phyloP scores from a whole-genome alignment of 2,329 filamentous ascomycete genomes.

The Amylocarpus encephaloides region DNA sequence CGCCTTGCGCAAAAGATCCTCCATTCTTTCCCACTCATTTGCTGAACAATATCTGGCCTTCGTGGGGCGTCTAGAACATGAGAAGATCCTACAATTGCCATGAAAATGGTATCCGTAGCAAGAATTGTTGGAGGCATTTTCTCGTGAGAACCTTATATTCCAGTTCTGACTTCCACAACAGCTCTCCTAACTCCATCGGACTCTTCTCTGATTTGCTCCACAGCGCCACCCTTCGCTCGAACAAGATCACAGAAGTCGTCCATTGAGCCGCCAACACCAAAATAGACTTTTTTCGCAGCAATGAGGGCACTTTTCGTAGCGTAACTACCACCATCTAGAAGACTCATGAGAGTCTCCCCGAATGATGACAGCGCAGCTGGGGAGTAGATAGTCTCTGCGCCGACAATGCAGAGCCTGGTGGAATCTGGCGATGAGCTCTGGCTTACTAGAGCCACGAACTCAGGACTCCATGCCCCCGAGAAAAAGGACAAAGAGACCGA shows the following conservation, averaged over 20 bases:
- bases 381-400: constrained; percentile 79
- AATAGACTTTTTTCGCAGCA: constrained; percentile 74
- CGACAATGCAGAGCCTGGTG: constrained; percentile 48
- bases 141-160: constrained; percentile 13
- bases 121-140: constrained; percentile 10
- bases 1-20: too few species aligned
- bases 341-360: constrained; percentile 55
- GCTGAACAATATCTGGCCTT: too few species aligned
- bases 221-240: constrained; percentile 40
- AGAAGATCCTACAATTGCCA: too few species aligned
- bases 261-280: constrained; percentile 76
- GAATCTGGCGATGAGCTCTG: constrained; percentile 24
- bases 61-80: too few species aligned
- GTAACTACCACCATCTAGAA: constrained; percentile 40
- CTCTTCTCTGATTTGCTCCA: constrained; percentile 51
- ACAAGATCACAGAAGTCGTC: constrained; percentile 62
- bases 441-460: constrained; percentile 53
- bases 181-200: constrained; percentile 54
- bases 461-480: constrained; percentile 67
- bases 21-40: too few species aligned
- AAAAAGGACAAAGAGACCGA: constrained; percentile 58
- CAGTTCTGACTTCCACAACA: constrained; percentile 40
- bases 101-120: too few species aligned
- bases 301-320: constrained; percentile 49
- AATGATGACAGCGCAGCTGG: constrained; percentile 65